phyloP scores from a whole-genome alignment of 345 rosid genomes.

The Gossypium sturtianum region DNA sequence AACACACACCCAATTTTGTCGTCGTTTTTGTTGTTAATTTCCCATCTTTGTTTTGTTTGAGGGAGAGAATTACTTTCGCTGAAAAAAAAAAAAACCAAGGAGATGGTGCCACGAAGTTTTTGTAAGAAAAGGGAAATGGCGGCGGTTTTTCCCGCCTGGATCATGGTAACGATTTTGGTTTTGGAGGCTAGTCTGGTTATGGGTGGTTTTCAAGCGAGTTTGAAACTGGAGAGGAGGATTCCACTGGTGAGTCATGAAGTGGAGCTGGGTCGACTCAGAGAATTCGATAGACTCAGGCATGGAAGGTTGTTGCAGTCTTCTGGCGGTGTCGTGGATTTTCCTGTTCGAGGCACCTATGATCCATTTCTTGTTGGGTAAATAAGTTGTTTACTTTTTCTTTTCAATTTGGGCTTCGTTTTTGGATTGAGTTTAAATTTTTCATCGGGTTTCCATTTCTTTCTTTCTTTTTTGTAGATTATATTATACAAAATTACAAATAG shows the following conservation, averaged over 20 bases:
- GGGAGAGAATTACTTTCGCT: background rate
- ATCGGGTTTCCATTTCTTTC: conserved; percentile 1
- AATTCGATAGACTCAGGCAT: conserved; percentile 64
- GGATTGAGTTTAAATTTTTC: background rate
- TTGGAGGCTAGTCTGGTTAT: conserved; percentile 17
- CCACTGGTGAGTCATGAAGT: conserved; percentile 38
- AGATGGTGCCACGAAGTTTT: background rate
- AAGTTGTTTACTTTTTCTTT: background rate
- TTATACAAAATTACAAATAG: conserved; percentile 71
- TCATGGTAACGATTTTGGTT: conserved; percentile 4
- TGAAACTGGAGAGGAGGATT: conserved; percentile 54
- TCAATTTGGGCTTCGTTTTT: background rate
- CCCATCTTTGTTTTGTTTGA: background rate
- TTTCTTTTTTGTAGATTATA: conserved; percentile 50
- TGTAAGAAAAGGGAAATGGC: conserved; percentile 11
- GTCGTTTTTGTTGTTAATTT: background rate
- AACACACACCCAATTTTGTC: background rate
- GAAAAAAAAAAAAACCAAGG: background rate
- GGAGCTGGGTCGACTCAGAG: conserved; percentile 55
- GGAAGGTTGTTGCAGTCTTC: conserved; percentile 71
- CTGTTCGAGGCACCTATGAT: conserved; percentile 74
- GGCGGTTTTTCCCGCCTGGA: conserved; percentile 9
- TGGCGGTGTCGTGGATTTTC: conserved; percentile 74
- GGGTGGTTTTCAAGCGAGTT: conserved; percentile 49
- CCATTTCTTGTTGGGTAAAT: conserved; percentile 86